Percentiles rank a stretch among this genome's conserved stretches.
Conservation (phyloP, 108 stramenopile species). For the Conticribra guillardii region DNA sequence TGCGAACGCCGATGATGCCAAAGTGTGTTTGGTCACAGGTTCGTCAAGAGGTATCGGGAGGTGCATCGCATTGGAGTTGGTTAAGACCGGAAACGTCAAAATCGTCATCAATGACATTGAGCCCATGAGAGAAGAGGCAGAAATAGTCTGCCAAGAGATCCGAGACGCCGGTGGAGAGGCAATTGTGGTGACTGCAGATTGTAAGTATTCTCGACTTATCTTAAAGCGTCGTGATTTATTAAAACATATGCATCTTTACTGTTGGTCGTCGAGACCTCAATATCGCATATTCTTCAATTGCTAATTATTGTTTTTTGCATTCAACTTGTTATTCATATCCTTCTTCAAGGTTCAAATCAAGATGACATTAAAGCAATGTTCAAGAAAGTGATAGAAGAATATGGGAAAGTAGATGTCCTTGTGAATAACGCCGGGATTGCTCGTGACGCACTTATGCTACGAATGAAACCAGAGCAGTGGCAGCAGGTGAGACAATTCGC, state of each 20-base stretch:
- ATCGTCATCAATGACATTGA: constrained; percentile 50
- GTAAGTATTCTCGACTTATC: constrained; percentile 10
- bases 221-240: background rate
- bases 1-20: constrained; percentile 15
- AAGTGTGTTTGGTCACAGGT: constrained; percentile 58
- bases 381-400: constrained; percentile 49
- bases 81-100: constrained; percentile 58
- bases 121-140: constrained; percentile 34
- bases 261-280: background rate
- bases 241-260: background rate
- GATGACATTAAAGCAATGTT: constrained; percentile 63
- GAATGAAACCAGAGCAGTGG: constrained; percentile 80
- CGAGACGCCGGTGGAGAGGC: constrained; percentile 33
- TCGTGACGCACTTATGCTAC: constrained; percentile 54
- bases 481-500: constrained; percentile 34
- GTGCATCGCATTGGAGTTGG: constrained; percentile 62
- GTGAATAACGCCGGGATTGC: constrained; percentile 85
- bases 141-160: constrained; percentile 27
- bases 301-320: background rate
- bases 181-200: constrained; percentile 52
- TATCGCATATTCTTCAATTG: background rate
- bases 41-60: constrained; percentile 66
- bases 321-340: too few species aligned
- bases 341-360: constrained; percentile 30
- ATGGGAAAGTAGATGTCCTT: constrained; percentile 50